These are phyloP conservation scores for Amborella trichopoda DNA, from an alignment of 164 flowering plant species.

Conservation along the genomic window DNA sequence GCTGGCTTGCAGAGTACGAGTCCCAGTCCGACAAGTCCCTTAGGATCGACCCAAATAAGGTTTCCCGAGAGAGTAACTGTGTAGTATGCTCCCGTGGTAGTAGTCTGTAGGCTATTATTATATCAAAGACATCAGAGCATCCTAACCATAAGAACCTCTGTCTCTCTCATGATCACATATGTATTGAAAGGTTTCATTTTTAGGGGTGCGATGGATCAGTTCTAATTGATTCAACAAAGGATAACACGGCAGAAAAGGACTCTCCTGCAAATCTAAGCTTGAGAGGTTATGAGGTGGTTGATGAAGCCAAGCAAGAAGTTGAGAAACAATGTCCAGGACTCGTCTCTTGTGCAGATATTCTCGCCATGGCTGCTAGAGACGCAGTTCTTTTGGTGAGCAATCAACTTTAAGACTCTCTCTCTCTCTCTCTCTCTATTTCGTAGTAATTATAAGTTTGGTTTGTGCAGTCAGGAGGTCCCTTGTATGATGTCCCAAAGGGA, in stretches of 20 bases:
- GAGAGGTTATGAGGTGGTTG: conserved; percentile 69
- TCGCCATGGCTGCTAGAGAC: conserved; percentile 86
- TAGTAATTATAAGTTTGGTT: too few species aligned
- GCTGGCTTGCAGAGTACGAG: too few species aligned
- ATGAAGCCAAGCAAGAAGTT: conserved; percentile 39
- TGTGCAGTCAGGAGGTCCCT: conserved; percentile 77
- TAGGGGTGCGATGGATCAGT: conserved; percentile 95
- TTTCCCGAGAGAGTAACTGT: too few species aligned
- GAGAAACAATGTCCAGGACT: conserved; percentile 71
- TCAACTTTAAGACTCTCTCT: too few species aligned
- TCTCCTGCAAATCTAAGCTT: conserved; percentile 78
- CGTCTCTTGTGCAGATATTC: conserved; percentile 82
- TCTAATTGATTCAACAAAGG: conserved; percentile 44
- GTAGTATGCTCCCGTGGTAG: too few species aligned
- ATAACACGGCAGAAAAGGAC: conserved; percentile 74
- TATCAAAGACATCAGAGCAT: too few species aligned
- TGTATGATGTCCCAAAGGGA: conserved; percentile 72
- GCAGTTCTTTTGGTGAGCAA: conserved; percentile 44
- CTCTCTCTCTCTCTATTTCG: too few species aligned
- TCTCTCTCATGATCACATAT: too few species aligned
- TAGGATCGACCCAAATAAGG: too few species aligned
- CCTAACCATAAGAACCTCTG: too few species aligned
- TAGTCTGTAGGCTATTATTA: too few species aligned
- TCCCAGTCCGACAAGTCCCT: too few species aligned
- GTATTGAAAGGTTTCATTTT: not conserved